A percentile compares a stretch with the other conserved stretches of the same genome.
Evolutionary conservation across 2,329 filamentous ascomycete species (phyloP).

Genomic region (Magnaporthiopsis incrustans): DNA sequence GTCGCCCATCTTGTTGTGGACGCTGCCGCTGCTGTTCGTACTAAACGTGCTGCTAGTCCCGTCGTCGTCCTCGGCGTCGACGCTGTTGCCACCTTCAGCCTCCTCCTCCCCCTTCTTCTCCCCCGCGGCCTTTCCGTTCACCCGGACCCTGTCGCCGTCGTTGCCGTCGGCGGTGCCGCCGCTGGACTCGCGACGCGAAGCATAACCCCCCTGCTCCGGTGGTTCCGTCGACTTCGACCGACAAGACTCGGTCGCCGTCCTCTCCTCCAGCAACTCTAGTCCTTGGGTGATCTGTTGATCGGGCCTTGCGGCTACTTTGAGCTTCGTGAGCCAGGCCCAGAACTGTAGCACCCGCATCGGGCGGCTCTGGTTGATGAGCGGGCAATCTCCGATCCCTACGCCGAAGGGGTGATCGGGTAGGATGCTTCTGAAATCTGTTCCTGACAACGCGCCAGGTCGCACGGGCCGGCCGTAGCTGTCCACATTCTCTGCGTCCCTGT

Average conservation of each 20-base stretch:
- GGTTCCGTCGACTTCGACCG: no score
- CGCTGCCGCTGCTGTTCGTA: conserved; percentile 10
- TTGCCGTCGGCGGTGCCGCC: background rate
- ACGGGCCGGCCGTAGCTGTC: conserved; percentile 1
- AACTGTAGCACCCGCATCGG: conserved; percentile 22
- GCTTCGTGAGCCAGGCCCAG: conserved; percentile 20
- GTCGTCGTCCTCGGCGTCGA: background rate
- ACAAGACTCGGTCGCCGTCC: no score
- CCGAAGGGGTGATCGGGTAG: conserved; percentile 10
- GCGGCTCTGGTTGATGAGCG: background rate
- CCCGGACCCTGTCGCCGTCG: background rate
- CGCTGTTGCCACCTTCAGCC: no score
- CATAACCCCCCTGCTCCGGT: no score
- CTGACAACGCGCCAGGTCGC: background rate
- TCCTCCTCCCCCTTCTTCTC: no score
- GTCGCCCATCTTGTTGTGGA: conserved; percentile 6
- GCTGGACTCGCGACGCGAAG: no score
- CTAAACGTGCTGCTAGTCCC: background rate
- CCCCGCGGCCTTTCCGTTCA: no score
- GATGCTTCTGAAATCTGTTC: conserved; percentile 1
- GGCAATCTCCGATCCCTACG: background rate
- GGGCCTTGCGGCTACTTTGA: conserved; percentile 11
- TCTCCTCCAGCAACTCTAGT: no score
- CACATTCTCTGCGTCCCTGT: no score
- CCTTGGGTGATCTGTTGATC: no score